phyloP scores from a whole-genome alignment of 106 monocot genomes.

The Amphibolis antarctica region DNA sequence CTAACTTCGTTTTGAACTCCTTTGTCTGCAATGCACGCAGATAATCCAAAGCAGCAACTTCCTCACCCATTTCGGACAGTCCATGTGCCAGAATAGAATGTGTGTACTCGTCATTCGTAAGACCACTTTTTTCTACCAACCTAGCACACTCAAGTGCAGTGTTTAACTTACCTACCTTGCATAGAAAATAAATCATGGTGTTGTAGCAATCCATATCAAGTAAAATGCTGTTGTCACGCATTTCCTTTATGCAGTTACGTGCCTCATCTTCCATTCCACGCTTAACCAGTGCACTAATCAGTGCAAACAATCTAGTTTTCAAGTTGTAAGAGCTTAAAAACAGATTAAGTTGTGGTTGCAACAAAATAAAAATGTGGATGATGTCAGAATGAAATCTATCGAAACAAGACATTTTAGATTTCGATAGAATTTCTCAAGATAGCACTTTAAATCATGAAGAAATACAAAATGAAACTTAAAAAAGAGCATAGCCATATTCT shows the following conservation, averaged over 20 bases:
- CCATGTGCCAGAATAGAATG: constrained; percentile 66
- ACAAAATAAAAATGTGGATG: too few relatives aligned
- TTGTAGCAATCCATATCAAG: constrained; percentile 85
- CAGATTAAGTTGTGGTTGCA: too few relatives aligned
- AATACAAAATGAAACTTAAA: too few relatives aligned
- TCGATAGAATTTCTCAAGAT: too few relatives aligned
- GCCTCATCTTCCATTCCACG: constrained; percentile 48
- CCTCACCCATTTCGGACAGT: constrained; percentile 45
- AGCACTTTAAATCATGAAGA: too few relatives aligned
- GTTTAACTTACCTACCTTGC: constrained; percentile 50
- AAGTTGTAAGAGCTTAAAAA: too few relatives aligned
- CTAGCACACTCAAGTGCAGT: constrained; percentile 37
- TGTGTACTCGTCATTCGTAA: constrained; percentile 64
- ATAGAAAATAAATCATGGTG: constrained; percentile 47
- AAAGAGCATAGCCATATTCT: too few relatives aligned
- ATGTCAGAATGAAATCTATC: too few relatives aligned
- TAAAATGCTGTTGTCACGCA: constrained; percentile 33
- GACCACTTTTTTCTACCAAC: constrained; percentile 49
- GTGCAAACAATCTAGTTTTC: too few relatives aligned
- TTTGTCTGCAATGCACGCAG: constrained; percentile 40
- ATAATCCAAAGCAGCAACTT: constrained; percentile 39
- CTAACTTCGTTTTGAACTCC: constrained; percentile 33
- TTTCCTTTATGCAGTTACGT: constrained; percentile 25
- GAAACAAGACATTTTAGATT: too few relatives aligned
- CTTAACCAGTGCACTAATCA: constrained; percentile 62